These are phyloP conservation scores for Globisporangium perplexum DNA, from an alignment of 352 stramenopile genomes.

Conservation along the genomic window DNA sequence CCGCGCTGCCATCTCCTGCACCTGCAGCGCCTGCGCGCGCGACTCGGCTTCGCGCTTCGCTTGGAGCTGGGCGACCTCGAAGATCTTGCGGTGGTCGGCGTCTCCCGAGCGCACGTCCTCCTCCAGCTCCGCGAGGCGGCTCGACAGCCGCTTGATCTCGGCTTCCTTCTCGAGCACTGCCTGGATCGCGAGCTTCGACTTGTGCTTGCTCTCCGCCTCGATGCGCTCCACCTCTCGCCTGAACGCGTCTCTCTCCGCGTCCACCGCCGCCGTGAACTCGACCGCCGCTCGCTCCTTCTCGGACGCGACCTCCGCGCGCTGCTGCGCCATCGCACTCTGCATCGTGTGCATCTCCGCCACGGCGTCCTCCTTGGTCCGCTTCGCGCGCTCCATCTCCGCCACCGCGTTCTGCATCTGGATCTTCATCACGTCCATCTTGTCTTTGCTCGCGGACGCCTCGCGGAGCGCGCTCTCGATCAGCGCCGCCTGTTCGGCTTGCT, in stretches of 20 bases:
- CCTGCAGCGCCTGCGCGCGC: constrained; percentile 41
- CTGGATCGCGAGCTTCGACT: constrained; percentile 81
- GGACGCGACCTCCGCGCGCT: constrained; percentile 5
- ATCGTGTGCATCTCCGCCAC: constrained; percentile 35
- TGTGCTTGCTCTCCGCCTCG: constrained; percentile 75
- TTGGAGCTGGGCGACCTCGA: constrained; percentile 83
- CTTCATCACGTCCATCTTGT: constrained; percentile 39
- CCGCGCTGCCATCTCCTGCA: constrained; percentile 45
- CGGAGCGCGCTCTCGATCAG: constrained; percentile 65
- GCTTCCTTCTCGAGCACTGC: constrained; percentile 76
- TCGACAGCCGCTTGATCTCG: constrained; percentile 52
- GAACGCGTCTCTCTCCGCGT: constrained; percentile 38
- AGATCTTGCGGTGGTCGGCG: constrained; percentile 83
- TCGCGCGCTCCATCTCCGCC: constrained; percentile 41
- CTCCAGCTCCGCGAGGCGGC: constrained; percentile 61
- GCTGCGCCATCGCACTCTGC: constrained; percentile 38
- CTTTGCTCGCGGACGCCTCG: constrained; percentile 39
- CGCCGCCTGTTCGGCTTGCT: constrained; percentile 70
- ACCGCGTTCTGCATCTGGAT: constrained; percentile 49
- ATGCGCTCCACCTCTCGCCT: constrained; percentile 56
- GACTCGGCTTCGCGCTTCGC: constrained; percentile 71
- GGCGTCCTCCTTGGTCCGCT: constrained; percentile 44
- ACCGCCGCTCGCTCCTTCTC: constrained; percentile 7
- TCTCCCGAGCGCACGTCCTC: constrained; percentile 82
- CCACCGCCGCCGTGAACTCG: constrained; percentile 22